Conservation (phyloP, 1,139 yeast species). For the Pneumocystis carinii region DNA sequence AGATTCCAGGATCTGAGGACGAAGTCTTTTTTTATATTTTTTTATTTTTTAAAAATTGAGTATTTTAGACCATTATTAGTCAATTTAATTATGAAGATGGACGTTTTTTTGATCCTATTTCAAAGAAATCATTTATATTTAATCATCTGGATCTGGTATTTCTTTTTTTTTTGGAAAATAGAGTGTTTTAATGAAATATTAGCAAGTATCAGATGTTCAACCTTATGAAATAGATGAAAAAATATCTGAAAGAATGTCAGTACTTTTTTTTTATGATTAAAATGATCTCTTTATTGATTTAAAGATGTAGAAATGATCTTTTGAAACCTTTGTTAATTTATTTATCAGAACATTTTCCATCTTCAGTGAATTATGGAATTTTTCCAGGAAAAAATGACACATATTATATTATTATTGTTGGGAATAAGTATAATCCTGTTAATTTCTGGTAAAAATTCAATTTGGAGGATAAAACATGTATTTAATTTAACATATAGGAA, state of each 20-base stretch:
- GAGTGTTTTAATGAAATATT: neutral
- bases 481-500: constrained; percentile 24
- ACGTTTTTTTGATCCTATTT: constrained; percentile 34
- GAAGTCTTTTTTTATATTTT: constrained; percentile 12
- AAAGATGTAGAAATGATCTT: constrained; percentile 33
- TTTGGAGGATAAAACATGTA: neutral
- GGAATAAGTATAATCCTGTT: constrained; percentile 55
- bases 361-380: constrained; percentile 31
- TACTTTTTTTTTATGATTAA: constrained; percentile 11
- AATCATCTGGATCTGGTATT: constrained; percentile 34
- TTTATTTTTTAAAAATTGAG: constrained; percentile 12
- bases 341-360: constrained; percentile 33
- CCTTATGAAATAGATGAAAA: constrained; percentile 7
- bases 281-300: constrained; percentile 28
- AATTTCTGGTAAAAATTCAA: constrained; percentile 42
- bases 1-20: constrained; percentile 23
- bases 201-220: constrained; percentile 14
- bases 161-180: neutral
- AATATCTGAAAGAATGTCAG: constrained; percentile 7
- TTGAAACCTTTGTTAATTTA: constrained; percentile 22
- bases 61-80: constrained; percentile 28
- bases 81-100: constrained; percentile 30
- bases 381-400: constrained; percentile 37
- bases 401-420: constrained; percentile 43
- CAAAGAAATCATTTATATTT: constrained; percentile 41